Base-by-base conservation (phyloP, 1,284 basidiomycete species). In the Ganoderma resinaceum region DNA sequence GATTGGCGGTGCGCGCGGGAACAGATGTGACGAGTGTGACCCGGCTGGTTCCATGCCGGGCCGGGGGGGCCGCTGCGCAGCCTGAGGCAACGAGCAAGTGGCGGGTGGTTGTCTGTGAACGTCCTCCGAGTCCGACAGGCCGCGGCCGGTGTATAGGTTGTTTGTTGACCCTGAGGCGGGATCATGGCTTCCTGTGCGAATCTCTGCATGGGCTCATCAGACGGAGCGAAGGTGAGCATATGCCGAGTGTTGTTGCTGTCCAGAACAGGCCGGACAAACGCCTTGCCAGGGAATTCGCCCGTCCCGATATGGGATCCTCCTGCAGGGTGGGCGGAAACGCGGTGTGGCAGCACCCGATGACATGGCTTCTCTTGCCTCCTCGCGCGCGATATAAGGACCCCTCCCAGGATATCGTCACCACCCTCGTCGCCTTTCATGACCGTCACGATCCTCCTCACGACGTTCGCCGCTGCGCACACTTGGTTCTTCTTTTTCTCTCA, bases 221-320 rank as follows among this genome's bases (percentile, higher is more conserved):
- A 42, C 33, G 18, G 37, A n/a, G 33, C 18, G 55, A 37, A 31
- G 29, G 55, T 58, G 55, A 60, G 58, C 58, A 60, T 60, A 40
- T 60, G 58, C 58, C 8, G 38, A 63, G 23, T 16, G 46, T 42
- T 6, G 63, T 66, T 52, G 38, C 60, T 62, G 29, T 65, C 46
- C 35, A 60, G 31, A 38, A 40, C 9, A 31, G 33, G 37, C 62
- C 62, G 62, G 53, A 8, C 53, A 57, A 55, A 29, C 23, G 18
- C 52, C 62, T 20, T n/a, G 20, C 43, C 61, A 53, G 66, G 53
- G 68, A 72, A 64, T 46, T 29, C 31, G 35, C 42, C 35, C n/a
- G 23, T 61, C 71, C 71, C 71, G 66, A 72, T 72, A 66, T 72
- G 66, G 71, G 66, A 61, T 65, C 29, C 65, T 64, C 68, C 63